Evolutionary conservation across 768 basidiomycete genomes (phyloP).

Genomic region (Suillus decipiens): DNA sequence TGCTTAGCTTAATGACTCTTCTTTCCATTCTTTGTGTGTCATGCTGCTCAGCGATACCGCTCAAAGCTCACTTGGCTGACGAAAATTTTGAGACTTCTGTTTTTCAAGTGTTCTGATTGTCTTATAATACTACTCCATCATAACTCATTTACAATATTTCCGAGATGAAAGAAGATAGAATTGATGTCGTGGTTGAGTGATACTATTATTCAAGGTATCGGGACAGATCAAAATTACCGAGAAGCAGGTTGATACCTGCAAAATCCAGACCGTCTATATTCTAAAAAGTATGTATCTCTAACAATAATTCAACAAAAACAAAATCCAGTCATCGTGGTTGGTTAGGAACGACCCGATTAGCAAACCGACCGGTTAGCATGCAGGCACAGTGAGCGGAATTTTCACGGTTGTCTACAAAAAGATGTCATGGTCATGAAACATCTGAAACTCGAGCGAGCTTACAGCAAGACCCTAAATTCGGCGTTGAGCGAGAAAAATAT

Average conservation of each 20-base stretch:
- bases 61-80: no score
- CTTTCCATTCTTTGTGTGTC: no score
- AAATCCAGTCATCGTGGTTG: background rate
- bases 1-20: no score
- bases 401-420: conserved; percentile 63
- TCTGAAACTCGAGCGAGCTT: conserved; percentile 24
- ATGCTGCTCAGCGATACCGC: no score
- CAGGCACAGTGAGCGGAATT: conserved; percentile 84
- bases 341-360: background rate
- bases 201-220: background rate
- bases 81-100: no score
- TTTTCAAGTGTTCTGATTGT: no score
- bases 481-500: conserved; percentile 1
- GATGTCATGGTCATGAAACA: conserved; percentile 16
- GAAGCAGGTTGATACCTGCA: background rate
- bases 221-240: background rate
- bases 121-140: no score
- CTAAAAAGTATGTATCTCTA: background rate
- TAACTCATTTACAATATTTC: no score
- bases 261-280: background rate
- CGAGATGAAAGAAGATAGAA: no score
- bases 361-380: conserved; percentile 49
- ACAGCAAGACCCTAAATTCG: conserved; percentile 57
- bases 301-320: background rate
- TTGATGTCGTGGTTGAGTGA: no score